Evolutionary conservation across 1,284 basidiomycete species (phyloP), one percentile per base, ranked within the genome.

Genomic region (Boletus semigastroideus): DNA sequence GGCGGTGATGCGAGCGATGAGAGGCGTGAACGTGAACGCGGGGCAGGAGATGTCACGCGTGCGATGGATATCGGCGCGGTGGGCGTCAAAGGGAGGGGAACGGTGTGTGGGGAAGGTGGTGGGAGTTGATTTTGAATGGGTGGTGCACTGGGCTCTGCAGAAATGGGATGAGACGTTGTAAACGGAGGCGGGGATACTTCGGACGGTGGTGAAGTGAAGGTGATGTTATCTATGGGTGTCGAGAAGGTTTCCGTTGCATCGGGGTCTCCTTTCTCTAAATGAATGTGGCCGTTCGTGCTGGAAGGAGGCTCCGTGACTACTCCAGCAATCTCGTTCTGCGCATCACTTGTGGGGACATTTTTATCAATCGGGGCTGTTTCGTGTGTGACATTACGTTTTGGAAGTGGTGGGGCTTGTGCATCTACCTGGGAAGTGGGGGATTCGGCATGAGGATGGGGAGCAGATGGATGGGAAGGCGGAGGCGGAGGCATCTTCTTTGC

Each of bases 381-480:
- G 0, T 42, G 61, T n/a, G 49, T 40, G 12, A 34, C 40, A 14
- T 48, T 57, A 42, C 60, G 67, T 50, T 54, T 69, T 17, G 69
- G 65, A 17, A 57, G 66, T 28, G 62, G 66, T 22, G 64, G 69
- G 53, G 51, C 52, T 17, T 55, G 61, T 14, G 22, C 8, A 41
- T 40, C 30, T 54, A 30, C 49, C 12, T 46, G 44, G 22, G 64
- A 60, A 9, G 59, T 45, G 16, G 57, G 48, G 11, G 56, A 47
- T 1, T 67, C 52, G 3, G 43, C 8, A 46, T 56, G 65, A 46
- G 52, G 48, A 49, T 66, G 55, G 10, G 59, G 59, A 3, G n/a
- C 56, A 33, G 68, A 54, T 1, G 77, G 75, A 54, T 75, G 77
- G 5, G 67, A 51, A 16, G 75, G 76, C 9, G 74, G 74, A n/a